A percentile compares a stretch with the other conserved stretches of the same genome.
These are phyloP conservation scores for Bolboschoenoplectus hybrid DNA, from an alignment of 202 grass and related monocot species.

Conservation along the genomic window DNA sequence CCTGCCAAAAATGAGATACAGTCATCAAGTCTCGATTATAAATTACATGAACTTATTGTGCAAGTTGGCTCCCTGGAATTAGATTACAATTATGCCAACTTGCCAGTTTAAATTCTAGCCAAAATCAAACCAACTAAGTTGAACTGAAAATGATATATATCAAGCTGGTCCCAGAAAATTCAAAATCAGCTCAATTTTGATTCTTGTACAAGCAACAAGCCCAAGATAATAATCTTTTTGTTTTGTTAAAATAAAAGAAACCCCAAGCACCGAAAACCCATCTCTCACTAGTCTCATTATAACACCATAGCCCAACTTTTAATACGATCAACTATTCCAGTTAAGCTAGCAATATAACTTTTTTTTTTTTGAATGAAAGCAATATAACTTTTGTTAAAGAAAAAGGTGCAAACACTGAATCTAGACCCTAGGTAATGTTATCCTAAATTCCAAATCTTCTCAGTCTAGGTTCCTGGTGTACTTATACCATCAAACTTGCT, in stretches of 20 bases:
- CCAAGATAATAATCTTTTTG: not conserved
- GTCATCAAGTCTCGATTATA: slow-evolving; percentile 14
- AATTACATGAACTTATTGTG: slow-evolving; percentile 15
- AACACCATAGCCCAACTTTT: not conserved
- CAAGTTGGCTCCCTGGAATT: not conserved
- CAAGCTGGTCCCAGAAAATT: not conserved
- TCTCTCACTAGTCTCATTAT: not conserved
- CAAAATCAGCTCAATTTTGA: not conserved
- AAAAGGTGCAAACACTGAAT: not conserved
- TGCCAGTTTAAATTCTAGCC: not conserved
- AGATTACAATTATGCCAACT: not conserved
- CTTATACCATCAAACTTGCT: not conserved
- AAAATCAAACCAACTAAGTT: not conserved
- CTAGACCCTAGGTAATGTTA: too few species aligned
- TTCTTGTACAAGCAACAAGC: not conserved
- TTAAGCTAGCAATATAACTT: not conserved
- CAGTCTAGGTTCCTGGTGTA: too few species aligned
- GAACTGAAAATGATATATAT: not conserved
- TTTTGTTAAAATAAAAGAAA: not conserved
- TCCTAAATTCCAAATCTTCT: too few species aligned
- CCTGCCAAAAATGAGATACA: slow-evolving; percentile 49
- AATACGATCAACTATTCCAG: not conserved
- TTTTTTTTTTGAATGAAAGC: too few species aligned
- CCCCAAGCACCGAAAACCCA: not conserved
- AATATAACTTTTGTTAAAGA: not conserved